Conservation (phyloP, 2,329 filamentous ascomycete genomes). For the Ophiosphaerella korrae region DNA sequence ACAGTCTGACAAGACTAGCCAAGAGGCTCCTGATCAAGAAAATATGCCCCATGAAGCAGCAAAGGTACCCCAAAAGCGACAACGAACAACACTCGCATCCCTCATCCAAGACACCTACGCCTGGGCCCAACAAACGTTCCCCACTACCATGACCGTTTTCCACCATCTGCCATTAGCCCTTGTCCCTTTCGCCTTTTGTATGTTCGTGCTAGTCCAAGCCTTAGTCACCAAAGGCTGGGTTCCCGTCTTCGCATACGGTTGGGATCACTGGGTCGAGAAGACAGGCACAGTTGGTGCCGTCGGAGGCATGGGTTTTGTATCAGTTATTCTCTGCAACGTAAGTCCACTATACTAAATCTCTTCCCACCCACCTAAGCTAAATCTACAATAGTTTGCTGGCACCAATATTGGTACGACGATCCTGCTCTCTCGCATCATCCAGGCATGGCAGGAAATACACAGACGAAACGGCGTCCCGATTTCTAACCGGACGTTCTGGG, state of each 20-base stretch:
- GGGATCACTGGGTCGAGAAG: constrained; percentile 73
- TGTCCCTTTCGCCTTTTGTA: constrained; percentile 72
- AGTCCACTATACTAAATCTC: constrained; percentile 42
- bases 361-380: background rate
- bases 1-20: constrained; percentile 5
- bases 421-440: constrained; percentile 71
- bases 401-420: constrained; percentile 80
- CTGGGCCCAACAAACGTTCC: constrained; percentile 74
- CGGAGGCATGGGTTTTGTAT: constrained; percentile 75
- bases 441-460: constrained; percentile 70
- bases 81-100: constrained; percentile 60
- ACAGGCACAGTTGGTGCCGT: constrained; percentile 72
- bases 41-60: constrained; percentile 5
- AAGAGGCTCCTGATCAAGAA: background rate
- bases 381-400: constrained; percentile 66
- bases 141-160: constrained; percentile 68
- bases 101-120: constrained; percentile 52
- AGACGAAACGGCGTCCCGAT: constrained; percentile 55
- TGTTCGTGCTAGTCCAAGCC: constrained; percentile 76
- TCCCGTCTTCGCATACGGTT: constrained; percentile 72
- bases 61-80: constrained; percentile 4
- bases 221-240: constrained; percentile 78
- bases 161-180: constrained; percentile 70
- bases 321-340: constrained; percentile 73
- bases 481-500: constrained; percentile 71